Conservation (phyloP, 2,329 filamentous ascomycete species). For the Gaeumannomyces tritici region DNA sequence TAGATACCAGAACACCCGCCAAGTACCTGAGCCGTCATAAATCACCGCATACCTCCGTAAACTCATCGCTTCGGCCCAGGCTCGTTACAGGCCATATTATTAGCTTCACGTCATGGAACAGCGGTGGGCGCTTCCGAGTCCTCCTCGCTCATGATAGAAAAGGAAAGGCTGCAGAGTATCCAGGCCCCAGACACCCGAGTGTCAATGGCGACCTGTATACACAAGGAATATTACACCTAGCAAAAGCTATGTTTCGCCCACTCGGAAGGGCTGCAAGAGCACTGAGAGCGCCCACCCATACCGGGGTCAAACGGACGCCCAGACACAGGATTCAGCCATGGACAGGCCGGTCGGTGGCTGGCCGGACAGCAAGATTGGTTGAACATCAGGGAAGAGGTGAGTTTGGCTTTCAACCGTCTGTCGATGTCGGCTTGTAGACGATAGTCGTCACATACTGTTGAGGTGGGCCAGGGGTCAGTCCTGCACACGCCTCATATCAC, state of each 20-base stretch:
- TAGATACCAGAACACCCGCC: neutral
- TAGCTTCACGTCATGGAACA: neutral
- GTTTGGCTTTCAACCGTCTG: neutral
- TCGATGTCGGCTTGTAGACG: slow-evolving; percentile 78
- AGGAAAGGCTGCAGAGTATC: neutral
- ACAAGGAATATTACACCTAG: neutral
- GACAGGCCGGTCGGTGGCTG: too few relatives aligned
- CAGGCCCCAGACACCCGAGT: neutral
- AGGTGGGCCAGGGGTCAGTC: slow-evolving; percentile 5
- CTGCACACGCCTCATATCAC: neutral
- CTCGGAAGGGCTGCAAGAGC: neutral
- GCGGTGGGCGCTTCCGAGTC: neutral
- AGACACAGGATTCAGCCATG: neutral
- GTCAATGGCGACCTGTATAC: neutral
- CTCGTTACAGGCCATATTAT: neutral
- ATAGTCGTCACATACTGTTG: slow-evolving; percentile 90
- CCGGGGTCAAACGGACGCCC: neutral
- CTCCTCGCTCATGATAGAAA: neutral
- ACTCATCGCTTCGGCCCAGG: neutral
- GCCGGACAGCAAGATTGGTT: too few relatives aligned
- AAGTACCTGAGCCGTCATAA: neutral
- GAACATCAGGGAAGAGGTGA: neutral
- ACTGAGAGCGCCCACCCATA: neutral
- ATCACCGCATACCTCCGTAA: neutral
- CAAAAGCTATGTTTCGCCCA: neutral